Evolutionary conservation across 2,329 filamentous ascomycete species (phyloP).

Genomic region (Ceratocystiopsis sp.): DNA sequence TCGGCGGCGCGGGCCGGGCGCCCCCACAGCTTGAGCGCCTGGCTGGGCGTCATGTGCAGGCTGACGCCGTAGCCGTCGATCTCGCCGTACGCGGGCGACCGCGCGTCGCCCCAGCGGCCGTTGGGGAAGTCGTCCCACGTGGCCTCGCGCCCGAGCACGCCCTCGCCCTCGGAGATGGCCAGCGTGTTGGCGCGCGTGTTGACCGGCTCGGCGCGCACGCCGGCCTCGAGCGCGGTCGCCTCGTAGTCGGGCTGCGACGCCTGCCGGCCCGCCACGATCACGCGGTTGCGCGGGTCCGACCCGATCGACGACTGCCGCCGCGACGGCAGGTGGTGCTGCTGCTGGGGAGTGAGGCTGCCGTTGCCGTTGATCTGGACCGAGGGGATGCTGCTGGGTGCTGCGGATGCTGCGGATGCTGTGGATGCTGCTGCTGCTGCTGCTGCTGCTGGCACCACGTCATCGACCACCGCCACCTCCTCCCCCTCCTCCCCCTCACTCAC

Average conservation of each 20-base stretch:
- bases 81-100: conserved; percentile 91
- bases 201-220: conserved; percentile 53
- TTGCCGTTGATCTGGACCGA: too few relatives aligned
- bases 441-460: conserved; percentile 23
- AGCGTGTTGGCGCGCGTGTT: conserved; percentile 72
- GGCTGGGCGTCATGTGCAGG: conserved; percentile 71
- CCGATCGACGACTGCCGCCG: conserved; percentile 63
- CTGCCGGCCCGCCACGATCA: conserved; percentile 56
- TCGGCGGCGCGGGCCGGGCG: conserved; percentile 52
- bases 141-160: conserved; percentile 74
- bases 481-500: conserved; percentile 26
- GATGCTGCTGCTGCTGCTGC: conserved; percentile 13
- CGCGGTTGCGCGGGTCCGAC: conserved; percentile 71
- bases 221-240: conserved; percentile 59
- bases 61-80: conserved; percentile 92
- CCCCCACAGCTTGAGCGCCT: conserved; percentile 76
- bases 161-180: conserved; percentile 87
- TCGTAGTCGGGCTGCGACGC: conserved; percentile 49
- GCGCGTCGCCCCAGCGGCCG: conserved; percentile 93
- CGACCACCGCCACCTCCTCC: conserved; percentile 32
- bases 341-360: too few relatives aligned
- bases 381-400: too few relatives aligned
- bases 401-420: too few relatives aligned
- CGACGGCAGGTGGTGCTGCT: conserved; percentile 16
- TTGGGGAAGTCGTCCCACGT: conserved; percentile 99